phyloP scores from a whole-genome alignment of 2,329 filamentous ascomycete genomes.

The Apiospora sp. region DNA sequence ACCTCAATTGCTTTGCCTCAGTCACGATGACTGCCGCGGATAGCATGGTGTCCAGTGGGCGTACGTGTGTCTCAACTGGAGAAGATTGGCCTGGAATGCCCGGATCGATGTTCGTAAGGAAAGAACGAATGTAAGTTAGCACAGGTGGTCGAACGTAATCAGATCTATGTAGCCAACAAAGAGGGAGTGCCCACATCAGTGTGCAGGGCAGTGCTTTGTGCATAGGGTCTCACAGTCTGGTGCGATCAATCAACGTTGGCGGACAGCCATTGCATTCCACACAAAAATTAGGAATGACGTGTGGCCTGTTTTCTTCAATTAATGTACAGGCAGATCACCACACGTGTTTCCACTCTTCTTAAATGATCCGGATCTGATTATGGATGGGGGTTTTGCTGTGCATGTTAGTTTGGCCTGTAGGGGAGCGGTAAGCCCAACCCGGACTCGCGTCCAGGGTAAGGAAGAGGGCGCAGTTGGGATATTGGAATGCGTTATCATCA shows the following conservation, averaged over 20 bases:
- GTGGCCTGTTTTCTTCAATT: slow-evolving; percentile 3
- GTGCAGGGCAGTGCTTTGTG: not conserved
- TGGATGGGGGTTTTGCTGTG: not conserved
- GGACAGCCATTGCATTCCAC: slow-evolving; percentile 6
- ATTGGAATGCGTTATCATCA: not conserved
- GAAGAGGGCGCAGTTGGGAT: not conserved
- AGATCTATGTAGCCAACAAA: slow-evolving; percentile 5
- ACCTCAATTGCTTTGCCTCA: slow-evolving; percentile 4
- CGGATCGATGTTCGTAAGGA: not conserved
- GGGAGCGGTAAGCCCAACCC: slow-evolving; percentile 8
- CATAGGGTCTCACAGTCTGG: slow-evolving; percentile 1
- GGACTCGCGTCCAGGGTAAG: slow-evolving; percentile 1
- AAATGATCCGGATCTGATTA: slow-evolving; percentile 13
- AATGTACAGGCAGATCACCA: slow-evolving; percentile 4
- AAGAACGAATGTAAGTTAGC: not conserved
- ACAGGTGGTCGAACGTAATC: not conserved
- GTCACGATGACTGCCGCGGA: not conserved
- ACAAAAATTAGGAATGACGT: slow-evolving; percentile 13
- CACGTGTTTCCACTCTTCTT: slow-evolving; percentile 3
- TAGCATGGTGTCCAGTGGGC: not conserved
- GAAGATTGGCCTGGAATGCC: slow-evolving; percentile 13
- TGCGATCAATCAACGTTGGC: not conserved
- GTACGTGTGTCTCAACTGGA: slow-evolving; percentile 1
- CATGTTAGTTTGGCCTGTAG: slow-evolving; percentile 2
- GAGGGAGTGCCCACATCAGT: not conserved